Evolutionary conservation across 768 basidiomycete genomes (phyloP), one percentile per base, ranked within the genome.

Genomic region (Terana coerulea): DNA sequence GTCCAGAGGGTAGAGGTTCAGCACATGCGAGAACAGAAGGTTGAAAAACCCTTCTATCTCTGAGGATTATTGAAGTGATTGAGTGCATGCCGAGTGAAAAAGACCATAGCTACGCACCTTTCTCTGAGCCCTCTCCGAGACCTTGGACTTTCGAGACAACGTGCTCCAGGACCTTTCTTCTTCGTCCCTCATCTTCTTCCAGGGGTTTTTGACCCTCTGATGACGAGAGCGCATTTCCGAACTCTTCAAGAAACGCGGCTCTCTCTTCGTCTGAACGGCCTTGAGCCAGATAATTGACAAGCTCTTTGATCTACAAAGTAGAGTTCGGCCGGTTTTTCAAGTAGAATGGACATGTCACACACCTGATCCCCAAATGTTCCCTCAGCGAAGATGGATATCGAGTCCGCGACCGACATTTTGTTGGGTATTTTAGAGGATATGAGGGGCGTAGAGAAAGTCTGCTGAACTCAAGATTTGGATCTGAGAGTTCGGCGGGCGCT

Each of bases 11-110:
- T 80, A 84, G 22, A 88, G 69, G 9, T 76, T 67, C 56, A 88
- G 76, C 33, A 91, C 63, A 69, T 91, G 88, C 2, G 89, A 78
- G 61, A 80, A 86, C 36, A 92, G 64, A 29, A 92, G 75, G 67
- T 91, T 91, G 75, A 91, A 92, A 67, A 91, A 92, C 17, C 91
- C 91, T 70, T 92, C 89, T 56, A 83, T 82, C 70, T 93, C 86
- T 88, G 64, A 21, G 41, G 6, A 36, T n/a, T 11, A 9, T 10
- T 14, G 12, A 14, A 19, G 21, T 11, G 10, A 9, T 42, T 42
- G 14, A 42, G 21, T 22, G 40, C 35, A 46, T 26, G 39, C 55
- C 19, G 11, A 45, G 24, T n/a, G 26, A 40, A 46, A 47, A 36
- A 41, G 11, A 22, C 47, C 33, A 34, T 28, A 49, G 26, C 24